Evolutionary conservation across 768 basidiomycete genomes (phyloP).

Genomic region (Mycena pura): DNA sequence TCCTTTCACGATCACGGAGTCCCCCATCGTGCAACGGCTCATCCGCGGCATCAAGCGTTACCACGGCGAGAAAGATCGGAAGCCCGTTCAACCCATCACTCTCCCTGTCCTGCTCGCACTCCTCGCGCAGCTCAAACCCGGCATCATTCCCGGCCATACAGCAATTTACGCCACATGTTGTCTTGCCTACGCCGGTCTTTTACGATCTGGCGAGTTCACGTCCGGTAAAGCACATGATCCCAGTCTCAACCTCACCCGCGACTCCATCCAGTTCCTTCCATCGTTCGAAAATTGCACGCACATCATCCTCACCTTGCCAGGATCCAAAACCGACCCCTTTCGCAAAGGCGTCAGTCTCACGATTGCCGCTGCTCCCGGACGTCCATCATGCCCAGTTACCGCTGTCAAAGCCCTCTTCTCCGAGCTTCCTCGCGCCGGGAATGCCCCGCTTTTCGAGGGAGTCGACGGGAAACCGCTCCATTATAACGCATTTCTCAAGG

Average conservation of each 20-base stretch:
- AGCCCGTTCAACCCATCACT: background rate
- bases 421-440: background rate
- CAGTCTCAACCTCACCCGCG: background rate
- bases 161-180: background rate
- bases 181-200: background rate
- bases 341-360: slow-evolving; percentile 4
- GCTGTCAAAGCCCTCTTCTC: background rate
- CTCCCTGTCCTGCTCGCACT: background rate
- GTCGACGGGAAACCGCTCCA: background rate
- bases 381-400: background rate
- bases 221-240: background rate
- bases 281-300: background rate
- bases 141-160: background rate
- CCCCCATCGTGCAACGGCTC: slow-evolving; percentile 23
- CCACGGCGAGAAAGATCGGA: slow-evolving; percentile 24
- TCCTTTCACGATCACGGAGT: slow-evolving; percentile 8
- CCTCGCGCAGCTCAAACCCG: background rate
- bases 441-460: background rate
- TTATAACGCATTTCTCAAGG: background rate
- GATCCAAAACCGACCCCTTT: background rate
- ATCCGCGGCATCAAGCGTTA: slow-evolving; percentile 27
- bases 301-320: background rate
- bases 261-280: background rate
- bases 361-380: background rate
- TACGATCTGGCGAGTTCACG: background rate